These are phyloP conservation scores for Ceratonia siliqua DNA, from an alignment of 306 rosid genomes.

Conservation along the genomic window DNA sequence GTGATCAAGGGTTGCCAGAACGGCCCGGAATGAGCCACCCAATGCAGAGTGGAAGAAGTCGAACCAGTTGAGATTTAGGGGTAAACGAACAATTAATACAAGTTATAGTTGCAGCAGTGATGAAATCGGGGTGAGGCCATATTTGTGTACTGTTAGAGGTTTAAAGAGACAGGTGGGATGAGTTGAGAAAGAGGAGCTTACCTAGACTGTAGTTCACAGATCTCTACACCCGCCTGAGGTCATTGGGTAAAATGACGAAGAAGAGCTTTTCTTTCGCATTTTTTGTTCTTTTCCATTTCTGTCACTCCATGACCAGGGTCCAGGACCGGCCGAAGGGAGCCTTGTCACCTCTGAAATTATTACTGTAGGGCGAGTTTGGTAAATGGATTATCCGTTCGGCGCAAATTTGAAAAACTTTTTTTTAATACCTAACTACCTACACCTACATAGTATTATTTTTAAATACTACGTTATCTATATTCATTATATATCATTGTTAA, in stretches of 20 bases:
- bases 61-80: not conserved
- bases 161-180: not conserved
- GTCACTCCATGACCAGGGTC: not conserved
- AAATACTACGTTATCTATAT: too few relatives aligned
- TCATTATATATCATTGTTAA: too few relatives aligned
- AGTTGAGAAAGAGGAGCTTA: not conserved
- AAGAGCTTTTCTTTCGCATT: not conserved
- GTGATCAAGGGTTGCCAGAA: not conserved
- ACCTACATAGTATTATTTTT: too few relatives aligned
- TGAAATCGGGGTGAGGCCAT: not conserved
- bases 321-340: too few relatives aligned
- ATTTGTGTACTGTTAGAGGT: not conserved
- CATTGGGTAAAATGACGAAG: conserved; percentile 30
- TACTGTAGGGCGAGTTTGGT: too few relatives aligned
- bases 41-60: not conserved
- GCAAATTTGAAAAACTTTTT: too few relatives aligned
- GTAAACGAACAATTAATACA: not conserved
- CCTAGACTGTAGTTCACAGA: conserved; percentile 9
- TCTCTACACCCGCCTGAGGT: conserved; percentile 7
- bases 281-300: not conserved
- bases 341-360: too few relatives aligned
- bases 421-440: too few relatives aligned
- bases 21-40: not conserved
- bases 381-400: too few relatives aligned
- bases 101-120: not conserved